Evolutionary conservation across 331 rosid genomes (phyloP).

Genomic region (Rosa hybrid): DNA sequence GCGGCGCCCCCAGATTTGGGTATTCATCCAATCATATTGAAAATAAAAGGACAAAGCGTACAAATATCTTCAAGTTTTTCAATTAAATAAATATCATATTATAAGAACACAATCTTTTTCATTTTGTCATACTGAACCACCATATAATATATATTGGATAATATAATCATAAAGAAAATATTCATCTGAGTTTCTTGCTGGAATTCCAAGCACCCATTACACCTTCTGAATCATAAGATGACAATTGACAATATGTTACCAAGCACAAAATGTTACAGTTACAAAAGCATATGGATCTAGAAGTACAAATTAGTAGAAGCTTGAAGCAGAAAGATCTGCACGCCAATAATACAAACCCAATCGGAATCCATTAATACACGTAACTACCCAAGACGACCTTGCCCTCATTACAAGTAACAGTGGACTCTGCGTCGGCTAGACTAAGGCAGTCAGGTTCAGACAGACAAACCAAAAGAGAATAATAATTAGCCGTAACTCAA

Average conservation of each 20-base stretch:
- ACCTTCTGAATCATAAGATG: neutral
- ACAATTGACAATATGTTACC: neutral
- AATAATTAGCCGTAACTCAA: slow-evolving; percentile 43
- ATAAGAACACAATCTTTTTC: neutral
- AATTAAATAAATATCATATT: neutral
- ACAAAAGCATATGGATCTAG: slow-evolving; percentile 1
- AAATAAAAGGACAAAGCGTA: neutral
- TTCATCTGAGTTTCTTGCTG: neutral
- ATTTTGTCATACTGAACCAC: neutral
- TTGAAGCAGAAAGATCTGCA: slow-evolving; percentile 34
- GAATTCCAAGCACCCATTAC: neutral
- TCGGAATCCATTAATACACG: slow-evolving; percentile 23
- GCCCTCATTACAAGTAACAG: slow-evolving; percentile 7
- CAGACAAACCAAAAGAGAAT: neutral
- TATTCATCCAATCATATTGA: no score
- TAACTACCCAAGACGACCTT: slow-evolving; percentile 12
- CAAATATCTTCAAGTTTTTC: neutral
- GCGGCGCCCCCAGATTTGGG: slow-evolving; percentile 6
- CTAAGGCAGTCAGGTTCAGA: slow-evolving; percentile 7
- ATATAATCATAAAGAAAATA: neutral
- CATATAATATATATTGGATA: neutral
- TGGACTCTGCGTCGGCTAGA: neutral
- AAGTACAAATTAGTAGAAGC: slow-evolving; percentile 39
- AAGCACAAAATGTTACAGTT: slow-evolving; percentile 10
- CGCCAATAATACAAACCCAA: slow-evolving; percentile 24